Evolutionary conservation across 768 basidiomycete genomes (phyloP), one percentile per base, ranked within the genome.

Genomic region (Mycena galopus): DNA sequence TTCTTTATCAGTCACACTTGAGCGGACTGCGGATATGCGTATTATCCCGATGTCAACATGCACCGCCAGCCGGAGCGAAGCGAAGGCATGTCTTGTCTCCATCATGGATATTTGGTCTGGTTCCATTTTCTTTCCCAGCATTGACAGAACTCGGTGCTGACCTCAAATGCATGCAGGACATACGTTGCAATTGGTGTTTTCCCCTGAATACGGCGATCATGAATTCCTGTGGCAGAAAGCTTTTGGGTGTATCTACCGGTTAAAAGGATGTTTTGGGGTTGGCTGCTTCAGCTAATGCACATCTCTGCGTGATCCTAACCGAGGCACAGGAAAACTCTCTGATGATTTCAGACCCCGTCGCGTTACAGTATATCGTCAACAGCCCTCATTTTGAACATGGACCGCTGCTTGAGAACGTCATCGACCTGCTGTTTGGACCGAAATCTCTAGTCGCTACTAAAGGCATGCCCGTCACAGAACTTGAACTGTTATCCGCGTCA

Each of bases 261-360:
- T 69, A 11, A 62, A 63, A 37, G 60, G 68, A 2, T 63, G 60
- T 57, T 63, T 69, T 25, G 68, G 68, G 8, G 67, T 69, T 2
- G 16, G 67, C 55, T 25, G 4, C n/a, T 2, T 3, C 23, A 35
- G n/a, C 9, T 35, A 37, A 21, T n/a, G n/a, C 39, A 39, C 17
- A 23, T 19, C 9, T 17, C 33, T 37, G 30, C 19, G 10, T 30
- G 39, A 16, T 14, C 39, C 25, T 35, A 9, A 57, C 16, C 32
- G 5, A 14, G 42, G 32, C 19, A 44, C 59, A 69, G 68, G 25
- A 69, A 35, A 32, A 69, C 17, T 37, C 51, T n/a, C 51, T 69
- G 11, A 55, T 69, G 50, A 33, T 63, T 4, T 51, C 68, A 10
- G 68, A 69, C 44, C 68, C 68, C 30, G 17, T 63, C 21, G 60